phyloP scores from a whole-genome alignment of 2,329 filamentous ascomycete genomes.

The Aureobasidium sp. region DNA sequence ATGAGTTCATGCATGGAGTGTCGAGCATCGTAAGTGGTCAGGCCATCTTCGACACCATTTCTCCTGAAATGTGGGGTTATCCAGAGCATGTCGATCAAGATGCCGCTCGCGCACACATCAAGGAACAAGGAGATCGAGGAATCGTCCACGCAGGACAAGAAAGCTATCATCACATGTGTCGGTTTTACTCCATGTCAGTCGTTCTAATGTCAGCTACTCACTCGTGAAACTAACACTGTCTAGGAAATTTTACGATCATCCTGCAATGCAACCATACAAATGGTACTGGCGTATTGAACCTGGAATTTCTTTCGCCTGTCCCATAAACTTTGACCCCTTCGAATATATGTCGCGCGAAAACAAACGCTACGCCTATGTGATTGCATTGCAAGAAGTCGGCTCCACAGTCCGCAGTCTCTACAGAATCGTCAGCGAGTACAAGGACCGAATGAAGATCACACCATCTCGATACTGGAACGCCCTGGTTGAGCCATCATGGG shows the following conservation, averaged over 20 bases:
- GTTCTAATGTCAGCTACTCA: too few relatives aligned
- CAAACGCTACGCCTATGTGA: slow-evolving; percentile 45
- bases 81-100: slow-evolving; percentile 22
- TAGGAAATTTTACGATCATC: slow-evolving; percentile 33
- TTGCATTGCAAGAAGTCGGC: slow-evolving; percentile 42
- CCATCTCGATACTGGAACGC: slow-evolving; percentile 17
- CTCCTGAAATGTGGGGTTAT: slow-evolving; percentile 36
- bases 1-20: slow-evolving; percentile 30
- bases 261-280: slow-evolving; percentile 41
- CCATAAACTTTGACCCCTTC: slow-evolving; percentile 37
- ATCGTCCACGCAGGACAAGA: slow-evolving; percentile 17
- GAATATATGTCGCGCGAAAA: slow-evolving; percentile 29
- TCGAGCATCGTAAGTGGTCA: slow-evolving; percentile 28
- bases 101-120: not conserved
- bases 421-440: slow-evolving; percentile 41
- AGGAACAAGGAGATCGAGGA: not conserved
- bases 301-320: slow-evolving; percentile 50
- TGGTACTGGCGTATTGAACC: slow-evolving; percentile 58
- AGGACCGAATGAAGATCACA: slow-evolving; percentile 33
- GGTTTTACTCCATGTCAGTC: slow-evolving; percentile 33
- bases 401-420: slow-evolving; percentile 41
- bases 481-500: slow-evolving; percentile 17
- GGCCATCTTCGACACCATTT: slow-evolving; percentile 39
- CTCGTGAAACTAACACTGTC: not conserved
- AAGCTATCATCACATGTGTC: slow-evolving; percentile 36